A percentile compares a stretch with the other conserved stretches of the same genome.
Conservation (phyloP, 73 alveolate genomes). For the Symbiodinium natans region DNA sequence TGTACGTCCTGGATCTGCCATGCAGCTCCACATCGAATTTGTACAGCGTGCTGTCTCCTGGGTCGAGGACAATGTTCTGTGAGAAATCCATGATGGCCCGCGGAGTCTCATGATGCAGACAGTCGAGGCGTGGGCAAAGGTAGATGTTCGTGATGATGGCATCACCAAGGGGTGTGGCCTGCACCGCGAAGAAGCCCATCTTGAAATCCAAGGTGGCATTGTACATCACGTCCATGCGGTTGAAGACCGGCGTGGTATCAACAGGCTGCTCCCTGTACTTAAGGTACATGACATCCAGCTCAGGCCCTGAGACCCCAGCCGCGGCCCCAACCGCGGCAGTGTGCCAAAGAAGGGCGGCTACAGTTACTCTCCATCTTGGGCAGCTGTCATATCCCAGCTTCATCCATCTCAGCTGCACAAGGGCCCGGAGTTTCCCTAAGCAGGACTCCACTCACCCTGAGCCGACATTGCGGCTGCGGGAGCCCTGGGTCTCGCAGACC, state of each 20-base stretch:
- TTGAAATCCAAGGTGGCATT: conserved; percentile 73
- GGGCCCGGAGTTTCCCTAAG: neutral
- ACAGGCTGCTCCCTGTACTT: conserved; percentile 64
- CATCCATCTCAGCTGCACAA: neutral
- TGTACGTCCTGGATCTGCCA: conserved; percentile 39
- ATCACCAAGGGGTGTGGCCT: conserved; percentile 29
- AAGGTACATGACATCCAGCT: conserved; percentile 82
- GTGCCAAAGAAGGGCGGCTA: neutral
- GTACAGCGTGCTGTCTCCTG: conserved; percentile 67
- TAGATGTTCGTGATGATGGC: conserved; percentile 55
- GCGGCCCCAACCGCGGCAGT: neutral
- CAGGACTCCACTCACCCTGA: neutral
- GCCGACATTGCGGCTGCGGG: neutral
- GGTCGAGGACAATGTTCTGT: conserved; percentile 34
- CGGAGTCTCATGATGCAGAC: conserved; percentile 35
- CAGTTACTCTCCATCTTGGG: neutral
- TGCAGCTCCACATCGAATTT: conserved; percentile 81
- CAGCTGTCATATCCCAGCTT: neutral
- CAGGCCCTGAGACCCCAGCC: conserved; percentile 21
- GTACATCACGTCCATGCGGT: conserved; percentile 49
- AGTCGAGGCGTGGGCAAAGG: conserved; percentile 51
- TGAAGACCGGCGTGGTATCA: conserved; percentile 89
- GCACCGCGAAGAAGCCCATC: conserved; percentile 78
- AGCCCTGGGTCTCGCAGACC: too few species aligned
- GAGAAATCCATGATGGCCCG: conserved; percentile 72